phyloP scores from a whole-genome alignment of 2,329 filamentous ascomycete species.

The Trichoderma koningiopsis region DNA sequence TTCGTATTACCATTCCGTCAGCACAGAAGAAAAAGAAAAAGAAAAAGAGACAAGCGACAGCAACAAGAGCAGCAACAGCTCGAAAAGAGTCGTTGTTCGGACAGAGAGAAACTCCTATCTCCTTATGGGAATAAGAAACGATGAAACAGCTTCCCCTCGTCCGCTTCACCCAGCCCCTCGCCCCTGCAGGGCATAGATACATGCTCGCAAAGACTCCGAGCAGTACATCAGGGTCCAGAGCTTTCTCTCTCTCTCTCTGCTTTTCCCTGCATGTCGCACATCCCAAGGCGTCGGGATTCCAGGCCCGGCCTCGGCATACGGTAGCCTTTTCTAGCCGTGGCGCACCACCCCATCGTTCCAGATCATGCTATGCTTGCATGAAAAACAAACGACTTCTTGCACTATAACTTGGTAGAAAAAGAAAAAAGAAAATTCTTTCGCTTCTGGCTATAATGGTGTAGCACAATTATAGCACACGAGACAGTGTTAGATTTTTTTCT shows the following conservation, averaged over 20 bases:
- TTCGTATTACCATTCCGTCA: not conserved
- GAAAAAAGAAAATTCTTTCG: not conserved
- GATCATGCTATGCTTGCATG: conserved; percentile 25
- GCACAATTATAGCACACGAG: not conserved
- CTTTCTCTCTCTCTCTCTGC: not conserved
- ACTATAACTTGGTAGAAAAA: not conserved
- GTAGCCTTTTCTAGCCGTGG: conserved; percentile 8
- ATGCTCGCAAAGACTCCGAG: not conserved
- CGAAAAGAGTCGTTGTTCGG: not conserved
- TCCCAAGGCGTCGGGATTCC: conserved; percentile 13
- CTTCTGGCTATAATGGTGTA: not conserved
- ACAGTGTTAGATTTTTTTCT: not conserved
- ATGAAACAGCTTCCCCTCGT: not conserved
- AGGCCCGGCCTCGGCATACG: not conserved
- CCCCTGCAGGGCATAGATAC: not conserved
- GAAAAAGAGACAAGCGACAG: not conserved
- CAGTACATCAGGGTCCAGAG: not conserved
- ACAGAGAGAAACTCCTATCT: not conserved
- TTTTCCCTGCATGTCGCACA: not conserved
- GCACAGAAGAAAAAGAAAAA: not conserved
- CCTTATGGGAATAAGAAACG: not conserved
- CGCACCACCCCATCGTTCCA: not conserved
- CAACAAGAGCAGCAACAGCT: not conserved
- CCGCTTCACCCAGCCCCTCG: not conserved
- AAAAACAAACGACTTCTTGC: conserved; percentile 8